Percentiles rank a stretch among this genome's conserved stretches.
These are phyloP conservation scores for Filobasidium uniguttulatum DNA, from an alignment of 1,284 basidiomycete species.

Conservation along the genomic window DNA sequence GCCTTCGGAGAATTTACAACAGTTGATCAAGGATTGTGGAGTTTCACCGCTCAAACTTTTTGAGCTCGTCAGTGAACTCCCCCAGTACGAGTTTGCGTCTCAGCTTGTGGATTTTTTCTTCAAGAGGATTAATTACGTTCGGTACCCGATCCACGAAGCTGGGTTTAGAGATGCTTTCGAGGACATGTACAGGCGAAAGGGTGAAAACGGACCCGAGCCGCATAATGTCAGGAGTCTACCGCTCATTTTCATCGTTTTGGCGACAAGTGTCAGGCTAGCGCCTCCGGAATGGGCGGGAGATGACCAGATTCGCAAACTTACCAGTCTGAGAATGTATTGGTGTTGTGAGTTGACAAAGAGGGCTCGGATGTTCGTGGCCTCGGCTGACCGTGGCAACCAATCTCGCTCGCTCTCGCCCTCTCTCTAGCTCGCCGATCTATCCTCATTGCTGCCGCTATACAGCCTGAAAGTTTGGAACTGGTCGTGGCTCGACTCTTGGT, in stretches of 20 bases:
- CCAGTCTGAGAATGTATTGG: conserved; percentile 81
- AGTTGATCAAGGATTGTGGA: conserved; percentile 75
- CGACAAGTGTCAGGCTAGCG: conserved; percentile 69
- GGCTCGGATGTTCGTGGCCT: too few relatives aligned
- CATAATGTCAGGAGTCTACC: conserved; percentile 77
- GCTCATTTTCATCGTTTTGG: conserved; percentile 82
- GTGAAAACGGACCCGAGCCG: conserved; percentile 50
- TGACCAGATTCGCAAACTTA: conserved; percentile 55
- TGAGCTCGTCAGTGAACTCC: conserved; percentile 75
- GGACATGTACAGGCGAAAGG: conserved; percentile 60
- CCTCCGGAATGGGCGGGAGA: conserved; percentile 73
- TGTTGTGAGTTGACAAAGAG: conserved; percentile 65
- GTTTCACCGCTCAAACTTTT: conserved; percentile 75
- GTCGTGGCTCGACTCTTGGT: conserved; percentile 76
- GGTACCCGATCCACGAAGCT: conserved; percentile 77
- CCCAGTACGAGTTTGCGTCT: conserved; percentile 57
- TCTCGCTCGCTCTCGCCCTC: background rate
- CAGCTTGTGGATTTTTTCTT: conserved; percentile 42
- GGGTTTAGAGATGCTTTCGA: conserved; percentile 66
- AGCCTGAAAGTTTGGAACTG: conserved; percentile 75
- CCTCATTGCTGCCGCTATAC: conserved; percentile 74
- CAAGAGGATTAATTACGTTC: conserved; percentile 71
- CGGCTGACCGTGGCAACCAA: background rate
- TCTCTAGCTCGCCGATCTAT: conserved; percentile 62
- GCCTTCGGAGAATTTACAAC: conserved; percentile 41